Base-by-base conservation (phyloP, 176 grass and related monocot genomes). In the Carex littledalei region DNA sequence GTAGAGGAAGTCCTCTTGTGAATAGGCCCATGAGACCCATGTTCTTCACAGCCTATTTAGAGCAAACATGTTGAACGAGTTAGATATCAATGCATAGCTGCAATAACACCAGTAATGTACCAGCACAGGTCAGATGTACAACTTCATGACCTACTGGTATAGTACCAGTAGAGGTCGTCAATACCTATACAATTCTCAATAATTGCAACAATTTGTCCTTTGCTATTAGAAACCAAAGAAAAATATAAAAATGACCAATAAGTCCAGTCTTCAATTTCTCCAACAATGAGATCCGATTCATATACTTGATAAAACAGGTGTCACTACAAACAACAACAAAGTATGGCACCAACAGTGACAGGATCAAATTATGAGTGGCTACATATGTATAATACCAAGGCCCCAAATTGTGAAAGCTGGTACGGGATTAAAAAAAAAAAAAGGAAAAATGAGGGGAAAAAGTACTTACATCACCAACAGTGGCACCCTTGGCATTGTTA, bases 401-500 rank as follows among this genome's bases (percentile, higher is more conserved):
- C 21, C 65, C 16, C 18, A 32, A 78, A 78, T 7, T 56, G 50
- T 31, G 22, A 78, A 78, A 18, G 21, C 50, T 78, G 14, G 74
- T 4, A 55, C 10, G 3, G 5, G 56, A 78, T 31, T 8, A 1
- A 78, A 0, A 50, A 56, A 31, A 37, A 13, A 10, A 63, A 39
- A 24, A 4, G 41, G 17, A 81, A 39, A 81, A 11, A 60, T 64
- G 6, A 61, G 31, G 15, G 58, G 52, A 54, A 49, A 14, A 43
- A 21, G 75, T 20, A 34, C 87, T 84, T 87, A 93, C 94, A 72
- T 96, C 94, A 70, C 86, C 91, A 17, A 90, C 94, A 21, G 94
- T 96, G 84, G 91, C 94, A 14, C 91, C 94, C 83, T 91, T 96
- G 62, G 94, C 81, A 87, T 93, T 96, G 87, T 96, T 96, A 12